Evolutionary conservation across 768 basidiomycete genomes (phyloP).

Genomic region (Phlebiopsis gigantea): DNA sequence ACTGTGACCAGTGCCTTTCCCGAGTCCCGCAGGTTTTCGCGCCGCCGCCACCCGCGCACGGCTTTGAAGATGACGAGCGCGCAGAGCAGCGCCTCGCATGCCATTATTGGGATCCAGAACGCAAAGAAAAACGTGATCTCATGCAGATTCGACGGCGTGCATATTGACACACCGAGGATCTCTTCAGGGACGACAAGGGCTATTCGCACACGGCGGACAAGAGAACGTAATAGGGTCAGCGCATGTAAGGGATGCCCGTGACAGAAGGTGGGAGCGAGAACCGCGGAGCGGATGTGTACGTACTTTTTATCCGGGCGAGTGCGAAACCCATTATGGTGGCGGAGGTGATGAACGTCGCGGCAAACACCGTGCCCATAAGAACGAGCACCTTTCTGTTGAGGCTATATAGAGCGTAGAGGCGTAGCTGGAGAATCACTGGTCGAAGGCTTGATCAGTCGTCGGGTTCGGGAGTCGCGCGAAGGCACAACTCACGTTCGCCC

Average conservation of each 20-base stretch:
- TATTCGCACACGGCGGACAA: no score
- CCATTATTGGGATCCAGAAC: constrained; percentile 58
- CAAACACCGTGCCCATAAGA: constrained; percentile 38
- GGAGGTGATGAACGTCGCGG: constrained; percentile 34
- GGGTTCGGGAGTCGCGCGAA: not conserved
- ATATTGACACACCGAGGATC: no score
- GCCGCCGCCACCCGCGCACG: constrained; percentile 35
- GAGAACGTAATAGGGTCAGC: no score
- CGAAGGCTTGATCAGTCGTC: not conserved
- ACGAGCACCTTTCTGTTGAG: constrained; percentile 45
- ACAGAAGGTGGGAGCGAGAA: not conserved
- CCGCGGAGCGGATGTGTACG: constrained; percentile 12
- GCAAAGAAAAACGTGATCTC: constrained; percentile 35
- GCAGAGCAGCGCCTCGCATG: constrained; percentile 50
- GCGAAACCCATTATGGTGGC: constrained; percentile 44
- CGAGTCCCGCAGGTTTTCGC: constrained; percentile 30
- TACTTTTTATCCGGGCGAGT: constrained; percentile 37
- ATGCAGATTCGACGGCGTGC: constrained; percentile 35
- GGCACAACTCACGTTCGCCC: constrained; percentile 40
- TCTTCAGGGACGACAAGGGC: no score
- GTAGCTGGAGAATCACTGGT: constrained; percentile 54
- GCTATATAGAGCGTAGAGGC: constrained; percentile 58
- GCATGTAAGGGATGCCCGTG: no score
- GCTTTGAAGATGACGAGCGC: constrained; percentile 45
- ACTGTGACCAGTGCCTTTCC: constrained; percentile 42